Base-by-base conservation (phyloP, 495 filamentous ascomycete genomes). In the Aspergillus hancockii region DNA sequence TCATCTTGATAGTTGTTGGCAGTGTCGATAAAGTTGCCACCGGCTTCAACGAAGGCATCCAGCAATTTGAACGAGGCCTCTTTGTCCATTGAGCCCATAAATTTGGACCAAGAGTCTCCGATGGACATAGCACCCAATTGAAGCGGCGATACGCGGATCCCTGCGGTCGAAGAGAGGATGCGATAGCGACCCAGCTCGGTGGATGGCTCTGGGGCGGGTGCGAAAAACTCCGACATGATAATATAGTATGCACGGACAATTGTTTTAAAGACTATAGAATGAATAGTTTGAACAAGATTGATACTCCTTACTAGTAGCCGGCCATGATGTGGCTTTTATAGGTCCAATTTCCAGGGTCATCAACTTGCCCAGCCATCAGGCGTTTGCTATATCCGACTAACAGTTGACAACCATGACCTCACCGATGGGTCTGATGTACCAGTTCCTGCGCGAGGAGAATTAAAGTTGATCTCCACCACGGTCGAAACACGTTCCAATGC, bases 41-140 rank as follows among this genome's bases (percentile, higher is more conserved):
- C 81, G 0, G 72, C 58, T 0, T 72, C 67, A 52, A 68, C 62
- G 65, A 74, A 84, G 65, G 77, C 79, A 63, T 85, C 84, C 4
- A 88, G 75, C 40, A 88, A 76, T 7, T 66, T 65, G 60, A 81
- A 81, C 8, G 74, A 66, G 16, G 66, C 60, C 18, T 77, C 75
- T 54, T 81, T 80, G 67, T 61, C 55, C 68, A 76, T 78, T 54
- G 79, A 78, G 23, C 82, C 79, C 71, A 85, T 75, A 58, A 76
- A 70, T 25, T 73, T 53, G 36, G 67, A 65, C 81, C 80, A 88
- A 3, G 69, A 71, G 12, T 80, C 73, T 38, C 87, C 87, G 60
- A 90, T 81, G 60, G 75, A 82, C 85, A 89, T 87, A 19, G 79
- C 82, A 3, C 87, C 87, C 3, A 89, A 78, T 28, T 76, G 78